phyloP scores from a whole-genome alignment of 441 rosid genomes.

The Erodium trifolium region DNA sequence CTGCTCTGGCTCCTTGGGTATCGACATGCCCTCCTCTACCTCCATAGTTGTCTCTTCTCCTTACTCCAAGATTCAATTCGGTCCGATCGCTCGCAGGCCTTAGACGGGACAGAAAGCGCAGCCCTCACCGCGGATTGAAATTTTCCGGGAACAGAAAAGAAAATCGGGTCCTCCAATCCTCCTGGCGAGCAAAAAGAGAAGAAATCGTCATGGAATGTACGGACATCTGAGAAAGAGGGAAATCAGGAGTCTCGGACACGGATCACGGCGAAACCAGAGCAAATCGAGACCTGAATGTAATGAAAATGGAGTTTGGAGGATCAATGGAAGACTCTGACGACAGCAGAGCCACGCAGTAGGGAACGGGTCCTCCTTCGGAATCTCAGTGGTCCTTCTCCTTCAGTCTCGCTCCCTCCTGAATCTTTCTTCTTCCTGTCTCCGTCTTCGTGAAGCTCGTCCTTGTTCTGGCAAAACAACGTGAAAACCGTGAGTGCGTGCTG shows the following conservation, averaged over 20 bases:
- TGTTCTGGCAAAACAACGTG: neutral
- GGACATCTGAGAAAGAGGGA: neutral
- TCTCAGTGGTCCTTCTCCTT: neutral
- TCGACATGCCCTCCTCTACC: slow-evolving; percentile 38
- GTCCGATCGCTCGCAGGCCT: neutral
- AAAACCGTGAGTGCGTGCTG: neutral
- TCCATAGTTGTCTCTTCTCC: neutral
- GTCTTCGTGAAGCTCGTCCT: neutral
- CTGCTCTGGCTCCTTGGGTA: slow-evolving; percentile 80
- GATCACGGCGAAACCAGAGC: neutral
- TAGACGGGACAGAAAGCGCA: neutral
- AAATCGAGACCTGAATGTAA: neutral
- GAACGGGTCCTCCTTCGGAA: neutral
- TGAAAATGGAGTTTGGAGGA: neutral
- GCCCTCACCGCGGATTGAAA: neutral
- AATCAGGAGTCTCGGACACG: neutral
- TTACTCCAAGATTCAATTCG: neutral
- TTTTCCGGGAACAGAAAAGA: neutral
- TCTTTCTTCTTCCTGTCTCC: neutral
- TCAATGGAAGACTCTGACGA: neutral
- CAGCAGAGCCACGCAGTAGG: neutral
- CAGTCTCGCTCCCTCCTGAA: no score
- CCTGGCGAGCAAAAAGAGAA: neutral
- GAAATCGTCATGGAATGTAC: neutral
- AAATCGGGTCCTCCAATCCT: neutral